phyloP scores from a whole-genome alignment of 2,329 filamentous ascomycete genomes.

The Fusarium zealandicum region DNA sequence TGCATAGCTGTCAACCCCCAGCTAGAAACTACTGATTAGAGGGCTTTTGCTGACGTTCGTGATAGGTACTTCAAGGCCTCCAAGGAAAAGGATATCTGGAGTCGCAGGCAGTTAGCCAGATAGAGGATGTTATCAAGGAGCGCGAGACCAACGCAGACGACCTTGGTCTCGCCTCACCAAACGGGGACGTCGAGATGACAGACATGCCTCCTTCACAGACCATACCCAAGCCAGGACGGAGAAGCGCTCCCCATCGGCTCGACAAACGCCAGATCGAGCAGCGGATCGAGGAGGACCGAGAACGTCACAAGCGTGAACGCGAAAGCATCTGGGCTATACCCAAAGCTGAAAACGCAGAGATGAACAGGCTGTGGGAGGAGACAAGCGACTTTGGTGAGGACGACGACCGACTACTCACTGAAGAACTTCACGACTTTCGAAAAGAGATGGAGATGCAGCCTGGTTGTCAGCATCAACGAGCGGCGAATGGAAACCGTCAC shows the following conservation, averaged over 20 bases:
- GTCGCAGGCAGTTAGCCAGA: slow-evolving; percentile 76
- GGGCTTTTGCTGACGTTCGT: slow-evolving; percentile 20
- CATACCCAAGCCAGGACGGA: slow-evolving; percentile 47
- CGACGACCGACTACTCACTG: slow-evolving; percentile 77
- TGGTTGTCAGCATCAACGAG: slow-evolving; percentile 50
- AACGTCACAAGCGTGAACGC: slow-evolving; percentile 88
- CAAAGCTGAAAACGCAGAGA: slow-evolving; percentile 68
- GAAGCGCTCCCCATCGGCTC: slow-evolving; percentile 53
- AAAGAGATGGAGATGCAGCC: slow-evolving; percentile 51
- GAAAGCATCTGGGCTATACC: slow-evolving; percentile 94
- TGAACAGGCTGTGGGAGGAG: slow-evolving; percentile 85
- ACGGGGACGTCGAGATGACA: slow-evolving; percentile 50
- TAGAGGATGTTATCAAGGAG: slow-evolving; percentile 83
- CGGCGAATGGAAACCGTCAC: slow-evolving; percentile 43
- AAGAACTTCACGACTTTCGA: slow-evolving; percentile 68
- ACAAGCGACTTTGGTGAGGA: slow-evolving; percentile 87
- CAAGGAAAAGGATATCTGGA: slow-evolving; percentile 76
- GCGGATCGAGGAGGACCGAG: slow-evolving; percentile 94
- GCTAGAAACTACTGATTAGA: background rate
- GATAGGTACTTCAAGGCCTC: slow-evolving; percentile 71
- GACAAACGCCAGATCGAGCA: slow-evolving; percentile 94
- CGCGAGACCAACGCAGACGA: slow-evolving; percentile 72
- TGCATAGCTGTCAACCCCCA: background rate
- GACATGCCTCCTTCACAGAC: slow-evolving; percentile 53
- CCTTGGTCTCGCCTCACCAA: slow-evolving; percentile 59